Conservation (phyloP, 192 early-diverging fungal species). For the Entomortierella lignicola region DNA sequence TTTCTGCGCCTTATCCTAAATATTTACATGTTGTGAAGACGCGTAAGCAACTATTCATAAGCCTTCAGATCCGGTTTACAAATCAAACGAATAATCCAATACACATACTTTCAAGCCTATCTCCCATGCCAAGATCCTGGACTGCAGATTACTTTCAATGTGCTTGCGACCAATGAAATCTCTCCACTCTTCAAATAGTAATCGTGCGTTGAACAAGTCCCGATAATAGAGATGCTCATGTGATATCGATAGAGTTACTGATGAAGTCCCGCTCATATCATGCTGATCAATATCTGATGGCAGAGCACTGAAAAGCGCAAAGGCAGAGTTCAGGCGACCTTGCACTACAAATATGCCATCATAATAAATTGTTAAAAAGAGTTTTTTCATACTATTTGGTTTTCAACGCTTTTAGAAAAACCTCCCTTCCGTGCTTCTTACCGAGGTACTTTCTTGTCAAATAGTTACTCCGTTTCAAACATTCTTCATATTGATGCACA, state of each 20-base stretch:
- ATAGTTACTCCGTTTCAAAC: constrained; percentile 28
- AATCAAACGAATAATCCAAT: background rate
- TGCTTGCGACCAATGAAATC: constrained; percentile 2
- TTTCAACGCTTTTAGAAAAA: background rate
- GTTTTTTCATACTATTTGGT: too few species aligned
- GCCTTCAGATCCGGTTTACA: background rate
- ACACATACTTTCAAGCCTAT: constrained; percentile 14
- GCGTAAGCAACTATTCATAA: background rate
- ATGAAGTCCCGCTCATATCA: background rate
- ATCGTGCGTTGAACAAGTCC: constrained; percentile 24
- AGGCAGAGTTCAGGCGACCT: constrained; percentile 34
- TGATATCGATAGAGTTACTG: constrained; percentile 9
- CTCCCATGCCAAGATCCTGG: constrained; percentile 20
- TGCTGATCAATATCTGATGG: constrained; percentile 21
- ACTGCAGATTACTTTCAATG: background rate
- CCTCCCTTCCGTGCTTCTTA: background rate
- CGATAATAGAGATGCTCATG: constrained; percentile 33
- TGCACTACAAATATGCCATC: constrained; percentile 1
- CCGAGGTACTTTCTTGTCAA: constrained; percentile 26
- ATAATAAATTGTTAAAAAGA: background rate
- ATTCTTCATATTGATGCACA: constrained; percentile 17
- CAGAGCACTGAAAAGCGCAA: constrained; percentile 27
- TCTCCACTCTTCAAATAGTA: constrained; percentile 28
- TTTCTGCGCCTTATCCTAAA: constrained; percentile 22
- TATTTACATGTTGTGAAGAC: background rate